Evolutionary conservation across 768 basidiomycete genomes (phyloP), one percentile per base, ranked within the genome.

Genomic region (Pleurotus djamor): DNA sequence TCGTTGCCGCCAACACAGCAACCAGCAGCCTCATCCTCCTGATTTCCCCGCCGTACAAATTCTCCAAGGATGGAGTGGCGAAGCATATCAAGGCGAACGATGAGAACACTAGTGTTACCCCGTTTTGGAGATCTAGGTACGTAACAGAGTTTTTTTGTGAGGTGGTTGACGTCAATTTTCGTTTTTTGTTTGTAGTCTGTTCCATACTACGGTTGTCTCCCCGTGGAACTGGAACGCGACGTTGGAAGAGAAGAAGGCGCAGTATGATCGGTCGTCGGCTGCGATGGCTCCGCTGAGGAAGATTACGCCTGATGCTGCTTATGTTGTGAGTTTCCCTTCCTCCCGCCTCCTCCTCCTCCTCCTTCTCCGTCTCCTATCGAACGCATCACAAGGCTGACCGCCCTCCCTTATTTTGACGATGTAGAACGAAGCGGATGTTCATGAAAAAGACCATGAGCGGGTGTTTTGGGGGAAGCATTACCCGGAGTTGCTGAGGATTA

Each of bases 361-460:
- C n/a, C n/a, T n/a, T n/a, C n/a, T n/a, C n/a, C n/a, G n/a, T n/a
- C n/a, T n/a, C n/a, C n/a, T n/a, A n/a, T n/a, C n/a, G n/a, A n/a
- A n/a, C n/a, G n/a, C n/a, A n/a, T n/a, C n/a, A n/a, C n/a, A n/a
- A n/a, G n/a, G n/a, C n/a, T n/a, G n/a, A n/a, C n/a, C n/a, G n/a
- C n/a, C n/a, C n/a, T n/a, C n/a, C n/a, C n/a, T n/a, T n/a, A n/a
- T n/a, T n/a, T n/a, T n/a, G n/a, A n/a, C n/a, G n/a, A n/a, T n/a
- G n/a, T 60, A 80, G 79, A 82, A 81, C 57, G 80, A 82, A 61
- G 77, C 79, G 1, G 80, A 81, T 63, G 76, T 80, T 7, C 72
- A 81, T 55, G 79, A 82, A 59, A 77, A 78, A 10, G 77, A 79
- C 59, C 69, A 75, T 59, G 65, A 79, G 70, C 74, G 65, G 4